Conservation (phyloP, 768 basidiomycete genomes). For the Phlegmacium glaucopus region DNA sequence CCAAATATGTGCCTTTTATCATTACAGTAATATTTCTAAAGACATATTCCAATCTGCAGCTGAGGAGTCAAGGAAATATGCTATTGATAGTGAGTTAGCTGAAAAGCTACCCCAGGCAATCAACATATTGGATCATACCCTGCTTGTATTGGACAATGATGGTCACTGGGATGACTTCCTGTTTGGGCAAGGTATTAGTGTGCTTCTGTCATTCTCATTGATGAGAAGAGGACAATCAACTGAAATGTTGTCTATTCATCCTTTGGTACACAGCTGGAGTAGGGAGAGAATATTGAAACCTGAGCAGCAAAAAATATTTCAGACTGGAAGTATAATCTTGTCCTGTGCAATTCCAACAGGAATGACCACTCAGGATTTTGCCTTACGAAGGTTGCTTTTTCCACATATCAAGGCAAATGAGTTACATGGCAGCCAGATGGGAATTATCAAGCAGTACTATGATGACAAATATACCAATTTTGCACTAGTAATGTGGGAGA, state of each 20-base stretch:
- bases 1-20: too few relatives aligned
- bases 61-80: background rate
- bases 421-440: background rate
- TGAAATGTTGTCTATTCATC: constrained; percentile 8
- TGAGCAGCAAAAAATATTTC: background rate
- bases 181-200: too few relatives aligned
- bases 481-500: too few relatives aligned
- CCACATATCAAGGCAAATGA: constrained; percentile 6
- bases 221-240: constrained; percentile 4
- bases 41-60: constrained; percentile 12
- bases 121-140: background rate
- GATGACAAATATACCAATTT: background rate
- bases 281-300: background rate
- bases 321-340: background rate
- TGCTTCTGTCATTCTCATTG: constrained; percentile 15
- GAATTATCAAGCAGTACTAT: background rate
- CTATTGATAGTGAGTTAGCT: background rate
- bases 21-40: constrained; percentile 8
- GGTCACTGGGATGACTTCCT: constrained; percentile 10
- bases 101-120: background rate
- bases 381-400: background rate
- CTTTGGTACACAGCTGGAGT: background rate
- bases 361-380: background rate
- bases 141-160: background rate
- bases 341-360: constrained; percentile 1